A percentile compares a stretch with the other conserved stretches of the same genome.
These are phyloP conservation scores for Rehmannia glutinosa DNA, from an alignment of 257 asterid species.

Conservation along the genomic window DNA sequence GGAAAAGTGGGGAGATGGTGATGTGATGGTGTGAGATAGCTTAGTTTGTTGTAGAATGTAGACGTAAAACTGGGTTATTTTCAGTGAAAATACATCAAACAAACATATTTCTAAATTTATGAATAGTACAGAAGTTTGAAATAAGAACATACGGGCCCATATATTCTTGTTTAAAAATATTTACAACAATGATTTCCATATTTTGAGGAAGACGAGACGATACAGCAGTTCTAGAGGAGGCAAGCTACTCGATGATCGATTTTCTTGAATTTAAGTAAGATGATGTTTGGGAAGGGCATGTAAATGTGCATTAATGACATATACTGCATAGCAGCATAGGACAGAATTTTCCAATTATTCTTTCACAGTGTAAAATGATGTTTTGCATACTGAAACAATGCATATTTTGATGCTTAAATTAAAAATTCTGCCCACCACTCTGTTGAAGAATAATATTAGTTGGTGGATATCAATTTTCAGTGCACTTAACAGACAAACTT, in stretches of 20 bases:
- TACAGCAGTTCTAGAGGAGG: no score
- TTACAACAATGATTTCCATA: background rate
- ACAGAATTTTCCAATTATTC: constrained; percentile 19
- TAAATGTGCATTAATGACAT: background rate
- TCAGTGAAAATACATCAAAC: no score
- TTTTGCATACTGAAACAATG: constrained; percentile 30
- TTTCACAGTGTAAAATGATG: constrained; percentile 21
- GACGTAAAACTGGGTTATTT: no score
- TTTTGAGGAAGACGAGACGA: background rate
- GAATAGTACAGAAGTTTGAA: no score
- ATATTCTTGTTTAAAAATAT: no score
- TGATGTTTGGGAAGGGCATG: background rate
- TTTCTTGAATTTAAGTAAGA: background rate
- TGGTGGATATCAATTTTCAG: constrained; percentile 26
- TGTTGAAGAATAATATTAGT: constrained; percentile 36
- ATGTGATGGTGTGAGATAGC: no score
- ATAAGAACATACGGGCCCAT: no score
- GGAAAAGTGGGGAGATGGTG: no score
- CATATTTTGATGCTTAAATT: constrained; percentile 34
- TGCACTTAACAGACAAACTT: constrained; percentile 8
- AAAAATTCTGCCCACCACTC: constrained; percentile 19
- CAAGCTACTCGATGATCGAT: background rate
- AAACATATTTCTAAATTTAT: no score
- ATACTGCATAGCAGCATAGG: background rate
- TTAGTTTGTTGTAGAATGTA: no score